Base-by-base conservation (phyloP, 345 rosid species). In the Salix dunnii region DNA sequence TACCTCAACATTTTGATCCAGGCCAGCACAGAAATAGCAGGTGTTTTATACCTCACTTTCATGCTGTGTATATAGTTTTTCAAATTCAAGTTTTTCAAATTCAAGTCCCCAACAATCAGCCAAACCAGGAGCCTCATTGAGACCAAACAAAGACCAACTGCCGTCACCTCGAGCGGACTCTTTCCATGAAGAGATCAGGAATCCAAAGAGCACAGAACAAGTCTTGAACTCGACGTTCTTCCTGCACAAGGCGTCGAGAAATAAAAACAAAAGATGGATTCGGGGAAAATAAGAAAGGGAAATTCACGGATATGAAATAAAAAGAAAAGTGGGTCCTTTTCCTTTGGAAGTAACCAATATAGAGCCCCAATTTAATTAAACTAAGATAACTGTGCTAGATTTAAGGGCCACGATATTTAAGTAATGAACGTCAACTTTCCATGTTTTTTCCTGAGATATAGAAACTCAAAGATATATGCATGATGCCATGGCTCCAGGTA, bases 401-500 rank as follows among this genome's bases (percentile, higher is more conserved):
- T n/a, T 10, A 40, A 35, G 23, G 33, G 31, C 20, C 5, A 30
- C 14, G 27, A 33, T 58, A 55, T 21, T 43, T 12, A 43, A 21
- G 61, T 3, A 55, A n/a, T 21, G 21, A 25, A 28, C 49, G 13
- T 38, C 83, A 93, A 91, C 92, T 86, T 91, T 42, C 98, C 98
- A 78, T 93, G 96, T 76, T 91, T 91, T 77, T 90, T 90, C 76
- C 89, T 71, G 11, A 93, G 93, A 70, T 91, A 88, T n/a, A 91
- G 87, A 78, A 89, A 91, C 70, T 89, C 91, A 71, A 85, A 85
- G 58, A 88, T 75, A 76, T 88, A 91, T 33, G 94, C 94, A 80
- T 90, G 92, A 7, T 38, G 42, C 94, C 97, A 92, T 73, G 97
- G 94, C 88, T 92, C 94, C 91, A 90, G 78, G 75, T 90, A 92